Base-by-base conservation (phyloP, 805 yeast genomes). In the Wickerhamomyces rabaulensis region DNA sequence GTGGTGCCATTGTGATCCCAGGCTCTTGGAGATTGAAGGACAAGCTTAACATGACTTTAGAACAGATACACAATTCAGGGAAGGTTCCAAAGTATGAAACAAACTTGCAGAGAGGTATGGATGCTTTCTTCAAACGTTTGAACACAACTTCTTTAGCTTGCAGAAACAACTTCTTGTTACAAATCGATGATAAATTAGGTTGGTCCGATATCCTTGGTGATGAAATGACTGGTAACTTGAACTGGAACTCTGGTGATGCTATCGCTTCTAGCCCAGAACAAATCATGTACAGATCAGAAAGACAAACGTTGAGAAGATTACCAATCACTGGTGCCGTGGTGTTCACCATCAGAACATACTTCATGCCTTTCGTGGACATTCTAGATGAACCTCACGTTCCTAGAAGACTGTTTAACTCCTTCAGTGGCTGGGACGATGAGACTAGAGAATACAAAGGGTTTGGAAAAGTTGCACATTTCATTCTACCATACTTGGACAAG, bases 11-110 rank as follows among this genome's bases (percentile, higher is more conserved):
- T 42, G 67, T 79, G 56, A 68, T 82, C 40, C 83, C 89, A 3
- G 88, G 84, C 0, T 83, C 82, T 61, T 82, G 88, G 88, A 69
- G 86, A 57, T 70, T 83, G 38, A 71, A 65, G 44, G 88, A 83
- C 56, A 83, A 83, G 60, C 57, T 75, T 27, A 72, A 78, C 46
- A 63, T 75, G 63, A 80, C 84, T 16, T 63, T 82, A 39, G 66
- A 74, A 36, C 72, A 70, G 21, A 82, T 82, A 50, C 89, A 83
- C 59, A 78, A 82, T 9, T 66, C 76, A 39, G 88, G 87, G 23
- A 84, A 80, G 54, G 88, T 83, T 35, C 88, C 88, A 12, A 78
- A 81, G 56, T 82, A 75, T 56, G 69, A 76, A 45, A 76, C 74
- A 35, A 77, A 81, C 55, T 70, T 82, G 55, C 73, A 78, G 58